A percentile compares a stretch with the other conserved stretches of the same genome.
Evolutionary conservation across 2,329 filamentous ascomycete genomes (phyloP).

Genomic region (Microcyclospora pomicola): DNA sequence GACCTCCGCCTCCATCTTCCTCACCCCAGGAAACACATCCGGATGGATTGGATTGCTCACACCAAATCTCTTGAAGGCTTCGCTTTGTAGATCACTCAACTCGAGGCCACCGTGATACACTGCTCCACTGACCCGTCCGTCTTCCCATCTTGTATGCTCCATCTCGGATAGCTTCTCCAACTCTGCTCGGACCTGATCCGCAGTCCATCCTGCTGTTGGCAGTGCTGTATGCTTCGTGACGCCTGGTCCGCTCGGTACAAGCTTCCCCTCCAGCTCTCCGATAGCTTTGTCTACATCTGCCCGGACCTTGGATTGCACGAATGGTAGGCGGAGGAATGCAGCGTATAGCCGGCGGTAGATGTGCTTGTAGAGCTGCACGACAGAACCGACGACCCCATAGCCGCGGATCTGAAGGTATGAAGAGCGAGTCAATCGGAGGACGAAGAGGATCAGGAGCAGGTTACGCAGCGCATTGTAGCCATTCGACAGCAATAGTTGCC

Average conservation of each 20-base stretch:
- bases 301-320: conserved; percentile 73
- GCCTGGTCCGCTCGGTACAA: conserved; percentile 59
- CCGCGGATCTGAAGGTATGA: conserved; percentile 75
- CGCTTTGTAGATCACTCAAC: conserved; percentile 70
- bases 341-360: conserved; percentile 65
- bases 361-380: conserved; percentile 59
- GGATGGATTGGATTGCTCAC: conserved; percentile 95
- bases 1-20: conserved; percentile 98
- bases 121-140: conserved; percentile 83
- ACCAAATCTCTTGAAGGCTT: conserved; percentile 87
- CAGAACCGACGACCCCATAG: conserved; percentile 69
- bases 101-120: conserved; percentile 89
- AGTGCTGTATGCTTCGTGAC: conserved; percentile 61
- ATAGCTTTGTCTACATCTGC: conserved; percentile 71
- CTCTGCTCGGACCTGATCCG: conserved; percentile 67
- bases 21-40: conserved; percentile 91
- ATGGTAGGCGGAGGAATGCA: conserved; percentile 72
- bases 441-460: conserved; percentile 75
- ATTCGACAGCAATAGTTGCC: conserved; percentile 14
- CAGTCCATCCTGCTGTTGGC: conserved; percentile 69
- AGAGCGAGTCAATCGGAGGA: conserved; percentile 69
- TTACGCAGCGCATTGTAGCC: conserved; percentile 48
- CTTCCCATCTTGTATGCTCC: conserved; percentile 95
- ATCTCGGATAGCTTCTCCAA: conserved; percentile 65
- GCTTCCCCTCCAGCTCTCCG: conserved; percentile 66